Evolutionary conservation across 805 yeast genomes (phyloP).

Genomic region (Starmerella geochares): DNA sequence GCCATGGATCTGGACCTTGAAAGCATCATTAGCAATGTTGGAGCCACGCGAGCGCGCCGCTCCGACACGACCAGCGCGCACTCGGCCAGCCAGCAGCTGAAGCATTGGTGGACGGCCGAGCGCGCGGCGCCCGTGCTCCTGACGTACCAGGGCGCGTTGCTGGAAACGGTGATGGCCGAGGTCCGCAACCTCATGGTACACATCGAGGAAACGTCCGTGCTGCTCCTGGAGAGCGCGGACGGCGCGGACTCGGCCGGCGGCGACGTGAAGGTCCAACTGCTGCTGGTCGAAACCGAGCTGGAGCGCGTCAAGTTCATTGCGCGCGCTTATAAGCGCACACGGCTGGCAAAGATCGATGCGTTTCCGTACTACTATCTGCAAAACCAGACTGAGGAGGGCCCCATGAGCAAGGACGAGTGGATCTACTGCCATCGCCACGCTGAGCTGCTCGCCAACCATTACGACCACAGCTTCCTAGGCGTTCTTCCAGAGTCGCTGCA

Average conservation of each 20-base stretch:
- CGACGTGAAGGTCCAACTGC: conserved; percentile 64
- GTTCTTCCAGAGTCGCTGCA: conserved; percentile 60
- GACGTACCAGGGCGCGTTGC: conserved; percentile 53
- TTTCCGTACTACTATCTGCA: conserved; percentile 42
- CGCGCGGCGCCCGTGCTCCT: conserved; percentile 79
- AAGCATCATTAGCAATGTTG: conserved; percentile 54
- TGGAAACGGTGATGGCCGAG: conserved; percentile 48
- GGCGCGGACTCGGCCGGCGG: neutral
- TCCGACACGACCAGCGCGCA: neutral
- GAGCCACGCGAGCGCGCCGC: conserved; percentile 37
- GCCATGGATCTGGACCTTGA: conserved; percentile 31
- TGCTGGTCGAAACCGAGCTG: conserved; percentile 83
- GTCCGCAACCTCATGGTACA: conserved; percentile 62
- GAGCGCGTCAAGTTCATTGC: conserved; percentile 76
- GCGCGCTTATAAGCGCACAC: conserved; percentile 68
- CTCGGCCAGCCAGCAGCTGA: conserved; percentile 31
- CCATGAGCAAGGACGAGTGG: conserved; percentile 21
- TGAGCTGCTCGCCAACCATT: conserved; percentile 51
- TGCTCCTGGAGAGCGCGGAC: conserved; percentile 41
- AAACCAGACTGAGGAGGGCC: conserved; percentile 25
- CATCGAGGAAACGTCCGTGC: conserved; percentile 69
- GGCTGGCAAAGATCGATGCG: conserved; percentile 62
- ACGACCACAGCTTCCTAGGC: conserved; percentile 55
- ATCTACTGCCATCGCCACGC: conserved; percentile 40
- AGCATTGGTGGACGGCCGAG: conserved; percentile 70